Evolutionary conservation across 805 yeast species (phyloP), one percentile per base, ranked within the genome.

Genomic region (Hanseniaspora jakobsenii): DNA sequence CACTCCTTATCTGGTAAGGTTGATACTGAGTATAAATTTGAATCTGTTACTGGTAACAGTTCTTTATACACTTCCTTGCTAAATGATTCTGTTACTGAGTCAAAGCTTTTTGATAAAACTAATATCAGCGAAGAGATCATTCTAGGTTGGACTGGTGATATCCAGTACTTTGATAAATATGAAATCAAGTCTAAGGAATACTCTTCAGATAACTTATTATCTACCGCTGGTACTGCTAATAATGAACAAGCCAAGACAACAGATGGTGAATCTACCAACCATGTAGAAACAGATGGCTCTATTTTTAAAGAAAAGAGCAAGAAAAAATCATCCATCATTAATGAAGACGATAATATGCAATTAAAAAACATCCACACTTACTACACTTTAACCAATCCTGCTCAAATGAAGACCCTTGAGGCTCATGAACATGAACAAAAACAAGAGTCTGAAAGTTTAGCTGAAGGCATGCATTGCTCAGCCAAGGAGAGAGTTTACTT

Each of bases 81-180:
- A 48, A 39, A 38, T 17, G 44, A 45, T 10, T 36, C 40, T 8
- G 43, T 13, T 0, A 31, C 36, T 6, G 44, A 45, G 17, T 42
- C 46, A 6, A 3, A 10, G 4, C 16, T 38, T n/a, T 36, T 29
- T 21, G 69, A 66, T 40, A 72, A 72, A 47, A 74, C 76, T 36
- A 72, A 87, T 0, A 72, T 77, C 18, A 89, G 95, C 91, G 94
- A 86, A 50, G 78, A 87, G 36, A 83, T 85, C 52, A 64, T 84
- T 40, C 77, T 91, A 41, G 96, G 85, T 1, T 91, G 98, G 98
- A 82, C 96, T 0, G 98, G 98, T 36, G 97, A 86, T 60, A 67
- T 91, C 49, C 60, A 62, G 38, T 52, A 53, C 46, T 47, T 56
- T 38, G 40, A 50, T 42, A 50, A 47, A 31, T 50, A 49, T 46